Evolutionary conservation across 2,329 filamentous ascomycete genomes (phyloP), one percentile per base, ranked within the genome.

Genomic region (Parafenestella ontariensis): DNA sequence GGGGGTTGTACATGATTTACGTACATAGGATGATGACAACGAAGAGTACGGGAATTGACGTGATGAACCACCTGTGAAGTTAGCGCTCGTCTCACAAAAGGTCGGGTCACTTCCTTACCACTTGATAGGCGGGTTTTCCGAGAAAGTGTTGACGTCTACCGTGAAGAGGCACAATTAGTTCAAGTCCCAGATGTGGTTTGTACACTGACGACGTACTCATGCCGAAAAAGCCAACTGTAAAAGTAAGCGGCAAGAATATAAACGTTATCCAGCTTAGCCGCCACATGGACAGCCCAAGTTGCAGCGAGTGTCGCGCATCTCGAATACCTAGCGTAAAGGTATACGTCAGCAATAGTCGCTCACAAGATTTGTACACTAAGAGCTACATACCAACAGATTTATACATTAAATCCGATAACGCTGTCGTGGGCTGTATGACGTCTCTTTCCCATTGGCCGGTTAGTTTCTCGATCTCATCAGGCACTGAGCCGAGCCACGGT

Each of bases 201-300:
- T 13, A 26, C n/a, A 18, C 8, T 37, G 11, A 21, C n/a, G n/a
- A 37, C 34, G n/a, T 21, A 37, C 34, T 83, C 81, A 83, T 83
- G 37, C 79, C 80, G 56, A 81, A 82, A 64, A 82, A 79, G 10
- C 77, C 77, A 3, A 73, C 74, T 13, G 81, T 75, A 57, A 82
- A 83, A 0, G 81, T 84, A 9, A 83, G 68, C 0, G 82, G 85
- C 70, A 91, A 87, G 67, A 91, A 81, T 72, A 94, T 93, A 71
- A 93, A 90, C 46, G 89, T 90, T 15, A 88, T 89, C 46, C 87
- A 87, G 41, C 86, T 84, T 15, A 87, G 82, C 20, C 87, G 73
- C 80, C 76, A 81, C 80, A 82, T 82, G 60, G 72, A 77, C 3
- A 80, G 67, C 5, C 79, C 79, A 1, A 84, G 73, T 49, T 81